Evolutionary conservation across 176 grass and related monocot genomes (phyloP).

Genomic region (Zoysia japonica): DNA sequence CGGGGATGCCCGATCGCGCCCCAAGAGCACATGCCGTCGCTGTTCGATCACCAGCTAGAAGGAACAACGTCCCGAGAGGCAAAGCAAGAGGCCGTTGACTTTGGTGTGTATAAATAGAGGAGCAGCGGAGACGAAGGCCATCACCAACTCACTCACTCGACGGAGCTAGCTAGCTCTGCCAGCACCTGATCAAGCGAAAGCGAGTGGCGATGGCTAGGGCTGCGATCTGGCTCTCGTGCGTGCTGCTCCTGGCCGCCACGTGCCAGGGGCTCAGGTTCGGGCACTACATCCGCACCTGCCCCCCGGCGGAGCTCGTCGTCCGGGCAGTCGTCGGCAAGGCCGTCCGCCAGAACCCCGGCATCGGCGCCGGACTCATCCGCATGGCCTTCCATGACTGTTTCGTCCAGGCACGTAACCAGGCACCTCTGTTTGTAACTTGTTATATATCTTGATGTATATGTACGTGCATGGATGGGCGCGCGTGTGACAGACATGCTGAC

Average conservation of each 20-base stretch:
- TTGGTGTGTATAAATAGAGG: slow-evolving; percentile 5
- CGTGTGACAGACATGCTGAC: no score
- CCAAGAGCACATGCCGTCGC: neutral
- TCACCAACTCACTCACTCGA: neutral
- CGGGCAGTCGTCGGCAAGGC: neutral
- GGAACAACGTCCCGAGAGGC: no score
- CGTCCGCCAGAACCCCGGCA: slow-evolving; percentile 42
- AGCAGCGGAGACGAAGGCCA: neutral
- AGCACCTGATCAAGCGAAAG: no score
- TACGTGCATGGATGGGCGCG: no score
- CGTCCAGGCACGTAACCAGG: slow-evolving; percentile 34
- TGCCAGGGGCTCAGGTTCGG: slow-evolving; percentile 27
- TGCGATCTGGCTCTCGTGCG: slow-evolving; percentile 16
- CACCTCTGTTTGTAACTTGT: neutral
- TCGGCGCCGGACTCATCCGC: slow-evolving; percentile 57
- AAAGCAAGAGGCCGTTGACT: neutral
- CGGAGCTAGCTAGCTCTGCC: no score
- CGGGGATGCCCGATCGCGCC: no score
- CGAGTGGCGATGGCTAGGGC: slow-evolving; percentile 1
- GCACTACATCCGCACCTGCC: slow-evolving; percentile 47
- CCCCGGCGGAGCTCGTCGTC: slow-evolving; percentile 43
- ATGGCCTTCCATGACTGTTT: slow-evolving; percentile 82
- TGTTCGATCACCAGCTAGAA: no score
- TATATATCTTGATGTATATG: neutral
- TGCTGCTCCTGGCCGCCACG: slow-evolving; percentile 15